Base-by-base conservation (phyloP, 441 rosid species). In the Flueggea neowawraea region DNA sequence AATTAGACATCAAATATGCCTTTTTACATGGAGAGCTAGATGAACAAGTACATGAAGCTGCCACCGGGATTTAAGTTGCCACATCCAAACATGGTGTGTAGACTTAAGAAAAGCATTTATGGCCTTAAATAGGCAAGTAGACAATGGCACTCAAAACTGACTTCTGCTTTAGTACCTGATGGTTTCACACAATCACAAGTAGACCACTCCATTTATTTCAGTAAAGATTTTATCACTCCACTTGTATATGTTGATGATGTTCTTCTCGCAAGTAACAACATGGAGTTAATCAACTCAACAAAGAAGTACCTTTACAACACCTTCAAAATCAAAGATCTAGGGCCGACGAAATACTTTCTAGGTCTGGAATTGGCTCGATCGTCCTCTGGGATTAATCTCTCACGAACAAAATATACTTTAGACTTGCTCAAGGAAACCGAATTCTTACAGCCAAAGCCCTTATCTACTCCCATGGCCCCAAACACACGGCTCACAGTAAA, bases 81-180 rank as follows among this genome's bases (percentile, higher is more conserved):
- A 6, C 52, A 48, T 5, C 32, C 32, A 6, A 6, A 43, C 10
- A 0, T 13, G 6, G 65, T 52, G 0, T 52, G 55, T 41, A 12
- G 28, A 1, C 48, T 61, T 5, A 10, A 7, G 2, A 61, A 61
- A 12, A 31, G 48, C 2, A 5, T 50, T 6, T 54, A 62, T 17
- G 51, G 58, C 4, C 48, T 62, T 5, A 52, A 53, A 13, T 52
- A 54, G 51, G 58, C 67, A 2, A 22, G 39, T n/a, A n/a, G 52
- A 1, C 12, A 36, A 2, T 63, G 58, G 43, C 43, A 16, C 28
- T 2, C 15, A 2, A 61, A 33, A 61, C 22, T 49, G 0, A 15
- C 57, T 0, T 3, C 13, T 16, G 10, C 6, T 16, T 6, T 43
- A 2, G 0, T 16, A 0, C 0, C 12, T 0, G 15, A 3, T 4